phyloP scores from a whole-genome alignment of 768 basidiomycete species.

The Cystofilobasidium bisporidii region DNA sequence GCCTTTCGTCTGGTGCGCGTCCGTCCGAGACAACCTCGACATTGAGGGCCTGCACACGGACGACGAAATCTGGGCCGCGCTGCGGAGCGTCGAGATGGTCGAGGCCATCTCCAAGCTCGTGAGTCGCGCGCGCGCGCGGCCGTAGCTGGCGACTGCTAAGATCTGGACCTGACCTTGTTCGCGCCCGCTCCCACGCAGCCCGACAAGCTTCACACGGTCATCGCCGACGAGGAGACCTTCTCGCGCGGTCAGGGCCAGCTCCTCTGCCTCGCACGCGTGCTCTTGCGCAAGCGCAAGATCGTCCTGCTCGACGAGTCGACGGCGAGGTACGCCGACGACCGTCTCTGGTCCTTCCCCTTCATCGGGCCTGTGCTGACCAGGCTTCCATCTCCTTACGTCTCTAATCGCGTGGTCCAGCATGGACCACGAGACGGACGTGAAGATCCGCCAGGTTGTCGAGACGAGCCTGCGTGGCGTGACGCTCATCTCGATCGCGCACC shows the following conservation, averaged over 20 bases:
- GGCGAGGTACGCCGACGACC: conserved; percentile 5
- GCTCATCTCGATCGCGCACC: conserved; percentile 20
- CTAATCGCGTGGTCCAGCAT: conserved; percentile 16
- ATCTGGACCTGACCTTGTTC: too few relatives aligned
- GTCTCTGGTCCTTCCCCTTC: neutral
- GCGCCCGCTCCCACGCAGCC: neutral
- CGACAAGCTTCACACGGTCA: conserved; percentile 29
- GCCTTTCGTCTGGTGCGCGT: conserved; percentile 21
- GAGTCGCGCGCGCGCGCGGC: neutral
- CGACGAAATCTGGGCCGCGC: conserved; percentile 30
- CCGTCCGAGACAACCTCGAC: conserved; percentile 32
- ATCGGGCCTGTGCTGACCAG: too few relatives aligned
- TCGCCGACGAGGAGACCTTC: conserved; percentile 29
- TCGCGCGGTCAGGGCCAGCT: conserved; percentile 32
- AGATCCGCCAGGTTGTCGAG: conserved; percentile 27
- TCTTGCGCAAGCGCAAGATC: conserved; percentile 29
- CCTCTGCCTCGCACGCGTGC: conserved; percentile 31
- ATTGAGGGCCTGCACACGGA: conserved; percentile 28
- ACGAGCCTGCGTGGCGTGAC: conserved; percentile 23
- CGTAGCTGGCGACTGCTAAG: too few relatives aligned
- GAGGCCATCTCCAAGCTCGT: conserved; percentile 14
- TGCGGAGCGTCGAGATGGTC: conserved; percentile 16
- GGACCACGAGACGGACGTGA: conserved; percentile 31
- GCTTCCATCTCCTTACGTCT: conserved; percentile 1
- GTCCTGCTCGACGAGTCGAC: conserved; percentile 29